Percentiles rank a stretch among this genome's conserved stretches.
These are phyloP conservation scores for Pinus albicaulis DNA, from an alignment of 75 land plant species.

Conservation along the genomic window DNA sequence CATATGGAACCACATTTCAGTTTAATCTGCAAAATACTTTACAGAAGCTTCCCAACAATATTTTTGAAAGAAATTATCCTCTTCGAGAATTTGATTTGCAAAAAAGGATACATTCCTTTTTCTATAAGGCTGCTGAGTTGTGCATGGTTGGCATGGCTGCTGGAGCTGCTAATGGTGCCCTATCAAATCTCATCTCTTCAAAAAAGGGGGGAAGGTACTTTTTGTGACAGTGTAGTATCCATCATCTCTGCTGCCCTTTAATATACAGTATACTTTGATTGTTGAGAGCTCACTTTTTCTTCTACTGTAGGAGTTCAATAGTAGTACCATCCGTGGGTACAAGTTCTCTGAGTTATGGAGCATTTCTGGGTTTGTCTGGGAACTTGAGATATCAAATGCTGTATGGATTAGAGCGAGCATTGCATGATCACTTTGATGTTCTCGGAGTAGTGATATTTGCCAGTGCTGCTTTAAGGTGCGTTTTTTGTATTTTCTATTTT, in stretches of 20 bases:
- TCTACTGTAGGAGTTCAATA: slow-evolving; percentile 57
- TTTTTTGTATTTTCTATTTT: too few species aligned
- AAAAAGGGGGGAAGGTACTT: slow-evolving; percentile 58
- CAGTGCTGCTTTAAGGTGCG: slow-evolving; percentile 68
- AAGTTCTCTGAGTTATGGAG: slow-evolving; percentile 87
- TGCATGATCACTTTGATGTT: slow-evolving; percentile 76
- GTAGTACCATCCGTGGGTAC: slow-evolving; percentile 62
- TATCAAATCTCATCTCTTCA: slow-evolving; percentile 53
- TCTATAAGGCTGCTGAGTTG: slow-evolving; percentile 84
- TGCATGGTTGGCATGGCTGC: slow-evolving; percentile 66
- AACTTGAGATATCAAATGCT: slow-evolving; percentile 83
- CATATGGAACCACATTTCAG: slow-evolving; percentile 90
- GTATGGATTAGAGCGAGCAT: slow-evolving; percentile 74
- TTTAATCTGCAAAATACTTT: slow-evolving; percentile 86
- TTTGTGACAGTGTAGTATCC: background rate
- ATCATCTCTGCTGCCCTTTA: background rate
- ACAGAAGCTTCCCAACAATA: slow-evolving; percentile 94
- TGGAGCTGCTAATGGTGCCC: slow-evolving; percentile 75
- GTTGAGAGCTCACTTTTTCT: background rate
- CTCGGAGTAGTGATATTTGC: slow-evolving; percentile 71
- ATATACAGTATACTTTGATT: background rate
- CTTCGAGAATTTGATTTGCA: slow-evolving; percentile 82
- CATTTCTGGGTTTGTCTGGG: slow-evolving; percentile 82
- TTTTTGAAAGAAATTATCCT: slow-evolving; percentile 91
- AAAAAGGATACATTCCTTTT: slow-evolving; percentile 79